Evolutionary conservation across 257 asterid genomes (phyloP).

Genomic region (Salvia splendens): DNA sequence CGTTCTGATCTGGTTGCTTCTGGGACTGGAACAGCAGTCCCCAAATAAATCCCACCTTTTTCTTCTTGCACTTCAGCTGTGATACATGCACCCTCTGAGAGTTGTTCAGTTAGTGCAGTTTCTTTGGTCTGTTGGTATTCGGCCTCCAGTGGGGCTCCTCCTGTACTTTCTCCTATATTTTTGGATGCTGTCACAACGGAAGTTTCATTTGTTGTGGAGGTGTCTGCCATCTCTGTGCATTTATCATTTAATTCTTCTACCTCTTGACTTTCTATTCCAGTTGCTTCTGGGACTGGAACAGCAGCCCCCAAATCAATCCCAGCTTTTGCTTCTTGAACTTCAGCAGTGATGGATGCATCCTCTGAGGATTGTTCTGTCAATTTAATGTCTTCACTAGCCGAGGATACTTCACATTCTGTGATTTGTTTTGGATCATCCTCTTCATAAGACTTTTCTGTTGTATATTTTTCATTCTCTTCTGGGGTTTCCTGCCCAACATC

Average conservation of each 20-base stretch:
- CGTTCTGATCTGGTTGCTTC: slow-evolving; percentile 7
- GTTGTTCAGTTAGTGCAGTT: too few relatives aligned
- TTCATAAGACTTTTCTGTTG: slow-evolving; percentile 24
- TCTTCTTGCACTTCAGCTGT: slow-evolving; percentile 23
- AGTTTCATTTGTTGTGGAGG: slow-evolving; percentile 18
- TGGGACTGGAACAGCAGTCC: not conserved
- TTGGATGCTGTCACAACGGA: slow-evolving; percentile 18
- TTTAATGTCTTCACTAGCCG: slow-evolving; percentile 15
- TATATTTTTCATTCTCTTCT: slow-evolving; percentile 18
- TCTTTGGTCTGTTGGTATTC: slow-evolving; percentile 27
- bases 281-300: slow-evolving; percentile 24
- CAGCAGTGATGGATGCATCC: slow-evolving; percentile 25
- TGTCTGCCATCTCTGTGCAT: slow-evolving; percentile 24
- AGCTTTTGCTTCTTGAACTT: slow-evolving; percentile 26
- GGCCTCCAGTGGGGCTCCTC: slow-evolving; percentile 20
- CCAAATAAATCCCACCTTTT: slow-evolving; percentile 27
- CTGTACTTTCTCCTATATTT: slow-evolving; percentile 14
- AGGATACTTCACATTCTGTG: slow-evolving; percentile 18
- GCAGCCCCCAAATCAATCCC: slow-evolving; percentile 21
- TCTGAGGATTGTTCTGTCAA: slow-evolving; percentile 27
- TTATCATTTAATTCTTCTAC: slow-evolving; percentile 24
- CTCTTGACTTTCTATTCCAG: slow-evolving; percentile 28
- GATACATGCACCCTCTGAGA: too few relatives aligned
- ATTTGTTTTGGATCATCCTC: slow-evolving; percentile 26
- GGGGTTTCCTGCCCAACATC: slow-evolving; percentile 25